A percentile compares a stretch with the other conserved stretches of the same genome.
These are phyloP conservation scores for Lipomyces yamanashiensis DNA, from an alignment of 805 yeast genomes.

Conservation along the genomic window DNA sequence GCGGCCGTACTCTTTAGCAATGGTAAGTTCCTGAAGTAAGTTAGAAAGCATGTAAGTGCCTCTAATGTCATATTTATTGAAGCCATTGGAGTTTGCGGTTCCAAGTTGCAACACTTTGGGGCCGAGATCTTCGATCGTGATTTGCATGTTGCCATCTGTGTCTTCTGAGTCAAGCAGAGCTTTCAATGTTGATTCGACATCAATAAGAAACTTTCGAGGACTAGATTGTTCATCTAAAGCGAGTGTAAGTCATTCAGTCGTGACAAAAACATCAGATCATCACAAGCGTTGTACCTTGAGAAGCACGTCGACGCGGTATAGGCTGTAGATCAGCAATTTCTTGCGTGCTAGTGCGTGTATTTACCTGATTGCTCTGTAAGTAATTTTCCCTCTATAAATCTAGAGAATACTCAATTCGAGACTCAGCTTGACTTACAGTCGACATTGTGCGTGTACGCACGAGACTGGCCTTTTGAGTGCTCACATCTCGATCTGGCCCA, in stretches of 20 bases:
- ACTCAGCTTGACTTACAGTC: conserved; percentile 18
- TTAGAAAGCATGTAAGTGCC: conserved; percentile 92
- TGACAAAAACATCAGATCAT: conserved; percentile 35
- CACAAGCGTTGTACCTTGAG: conserved; percentile 29
- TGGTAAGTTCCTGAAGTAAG: conserved; percentile 82
- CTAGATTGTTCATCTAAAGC: conserved; percentile 26
- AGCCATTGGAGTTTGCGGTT: conserved; percentile 85
- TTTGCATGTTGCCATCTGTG: conserved; percentile 82
- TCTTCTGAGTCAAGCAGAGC: conserved; percentile 77
- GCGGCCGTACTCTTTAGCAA: conserved; percentile 80
- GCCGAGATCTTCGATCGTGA: conserved; percentile 82
- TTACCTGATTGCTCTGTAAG: not conserved
- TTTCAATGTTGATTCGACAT: conserved; percentile 72
- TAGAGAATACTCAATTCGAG: not conserved
- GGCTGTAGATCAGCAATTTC: conserved; percentile 13
- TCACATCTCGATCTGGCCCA: conserved; percentile 52
- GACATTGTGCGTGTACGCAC: conserved; percentile 41
- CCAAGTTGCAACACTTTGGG: conserved; percentile 81
- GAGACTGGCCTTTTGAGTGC: conserved; percentile 52
- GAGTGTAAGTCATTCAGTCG: conserved; percentile 33
- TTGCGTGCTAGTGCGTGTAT: not conserved
- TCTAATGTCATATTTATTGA: conserved; percentile 68
- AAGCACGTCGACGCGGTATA: conserved; percentile 33
- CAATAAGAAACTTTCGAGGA: conserved; percentile 66
- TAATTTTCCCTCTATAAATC: not conserved